Percentiles rank a stretch among this genome's conserved stretches.
Evolutionary conservation across 352 stramenopile species (phyloP).

Genomic region (Pythium sp.): DNA sequence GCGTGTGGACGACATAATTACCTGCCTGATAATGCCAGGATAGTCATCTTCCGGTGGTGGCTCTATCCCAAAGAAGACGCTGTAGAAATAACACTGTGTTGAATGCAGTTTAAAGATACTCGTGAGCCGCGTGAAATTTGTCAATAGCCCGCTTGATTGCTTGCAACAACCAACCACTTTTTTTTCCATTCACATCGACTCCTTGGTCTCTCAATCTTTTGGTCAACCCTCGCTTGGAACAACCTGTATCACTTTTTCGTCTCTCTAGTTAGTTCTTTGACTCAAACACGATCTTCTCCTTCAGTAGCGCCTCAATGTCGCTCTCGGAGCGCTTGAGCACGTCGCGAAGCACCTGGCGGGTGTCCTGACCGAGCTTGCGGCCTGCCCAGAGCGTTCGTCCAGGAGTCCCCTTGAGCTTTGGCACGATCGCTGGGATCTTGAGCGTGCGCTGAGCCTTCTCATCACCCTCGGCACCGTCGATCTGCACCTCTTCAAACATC

Average conservation of each 20-base stretch:
- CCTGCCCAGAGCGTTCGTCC: constrained; percentile 63
- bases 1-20: too few species aligned
- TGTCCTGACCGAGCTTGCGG: constrained; percentile 70
- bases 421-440: constrained; percentile 74
- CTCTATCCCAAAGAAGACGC: too few species aligned
- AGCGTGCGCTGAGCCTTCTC: constrained; percentile 26
- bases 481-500: constrained; percentile 76
- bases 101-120: too few species aligned
- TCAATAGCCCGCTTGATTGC: too few species aligned
- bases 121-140: too few species aligned
- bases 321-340: constrained; percentile 51
- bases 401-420: constrained; percentile 62
- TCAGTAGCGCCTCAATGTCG: constrained; percentile 54
- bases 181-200: too few species aligned
- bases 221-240: not conserved
- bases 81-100: too few species aligned
- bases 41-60: too few species aligned
- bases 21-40: too few species aligned
- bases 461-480: constrained; percentile 25
- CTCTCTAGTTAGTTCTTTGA: constrained; percentile 15
- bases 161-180: too few species aligned
- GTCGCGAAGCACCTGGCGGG: constrained; percentile 48
- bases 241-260: not conserved
- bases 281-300: constrained; percentile 71
- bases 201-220: not conserved